These are phyloP conservation scores for Moringa oleifera DNA, from an alignment of 345 rosid genomes.

Conservation along the genomic window DNA sequence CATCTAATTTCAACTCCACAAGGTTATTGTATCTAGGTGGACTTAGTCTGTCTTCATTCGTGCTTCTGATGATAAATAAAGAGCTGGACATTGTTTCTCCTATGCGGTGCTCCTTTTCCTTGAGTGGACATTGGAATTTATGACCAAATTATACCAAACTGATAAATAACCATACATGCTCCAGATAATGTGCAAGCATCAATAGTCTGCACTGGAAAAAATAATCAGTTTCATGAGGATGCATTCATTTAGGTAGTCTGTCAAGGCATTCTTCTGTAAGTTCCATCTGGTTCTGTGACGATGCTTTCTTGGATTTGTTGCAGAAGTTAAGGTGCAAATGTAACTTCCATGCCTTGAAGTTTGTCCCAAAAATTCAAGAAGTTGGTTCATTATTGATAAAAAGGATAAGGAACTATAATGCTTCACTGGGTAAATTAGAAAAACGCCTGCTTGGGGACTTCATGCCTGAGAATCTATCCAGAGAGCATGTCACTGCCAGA, in stretches of 20 bases:
- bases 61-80: no score
- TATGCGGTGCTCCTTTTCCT: no score
- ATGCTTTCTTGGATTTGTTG: constrained; percentile 5
- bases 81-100: no score
- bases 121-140: no score
- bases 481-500: constrained; percentile 20
- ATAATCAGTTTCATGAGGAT: not conserved
- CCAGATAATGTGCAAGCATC: not conserved
- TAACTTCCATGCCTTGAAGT: constrained; percentile 83
- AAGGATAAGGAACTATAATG: constrained; percentile 57
- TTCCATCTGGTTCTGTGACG: not conserved
- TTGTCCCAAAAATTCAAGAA: constrained; percentile 66
- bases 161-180: not conserved
- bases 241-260: not conserved
- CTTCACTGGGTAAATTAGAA: constrained; percentile 40
- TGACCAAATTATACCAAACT: no score
- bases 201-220: not conserved
- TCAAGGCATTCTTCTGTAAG: not conserved
- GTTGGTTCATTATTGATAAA: constrained; percentile 55
- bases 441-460: constrained; percentile 61
- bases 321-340: constrained; percentile 93
- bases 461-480: constrained; percentile 22
- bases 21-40: not conserved
- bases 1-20: not conserved
- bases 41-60: no score